Conservation (phyloP, 169 alveolate genomes). For the Theileria sp. region DNA sequence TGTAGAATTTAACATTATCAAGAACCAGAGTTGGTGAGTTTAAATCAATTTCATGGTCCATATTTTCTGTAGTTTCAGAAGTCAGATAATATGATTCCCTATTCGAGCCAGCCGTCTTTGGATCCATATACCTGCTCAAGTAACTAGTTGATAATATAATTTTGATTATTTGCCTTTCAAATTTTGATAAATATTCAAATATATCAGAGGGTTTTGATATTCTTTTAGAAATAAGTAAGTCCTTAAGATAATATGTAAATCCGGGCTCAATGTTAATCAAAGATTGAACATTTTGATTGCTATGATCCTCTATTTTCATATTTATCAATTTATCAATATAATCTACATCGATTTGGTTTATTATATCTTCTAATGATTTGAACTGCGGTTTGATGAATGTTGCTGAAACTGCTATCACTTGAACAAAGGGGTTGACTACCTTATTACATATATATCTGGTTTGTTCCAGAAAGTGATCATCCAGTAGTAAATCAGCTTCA, state of each 20-base stretch:
- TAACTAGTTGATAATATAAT: slow-evolving; percentile 59
- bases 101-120: background rate
- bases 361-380: slow-evolving; percentile 42
- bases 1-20: slow-evolving; percentile 27
- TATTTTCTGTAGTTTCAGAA: slow-evolving; percentile 7
- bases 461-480: slow-evolving; percentile 58
- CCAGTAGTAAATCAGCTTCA: slow-evolving; percentile 64
- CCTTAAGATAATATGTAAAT: background rate
- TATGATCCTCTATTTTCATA: background rate
- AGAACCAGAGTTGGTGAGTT: slow-evolving; percentile 25
- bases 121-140: slow-evolving; percentile 23
- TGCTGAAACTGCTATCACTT: slow-evolving; percentile 61
- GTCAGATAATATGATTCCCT: background rate
- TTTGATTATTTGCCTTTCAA: slow-evolving; percentile 9
- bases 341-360: slow-evolving; percentile 15
- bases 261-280: background rate
- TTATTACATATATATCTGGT: slow-evolving; percentile 34
- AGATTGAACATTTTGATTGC: background rate
- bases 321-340: background rate
- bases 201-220: background rate
- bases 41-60: background rate
- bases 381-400: slow-evolving; percentile 61
- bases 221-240: background rate
- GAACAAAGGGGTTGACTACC: slow-evolving; percentile 58
- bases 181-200: background rate